Base-by-base conservation (phyloP, 2,329 filamentous ascomycete species). In the Monilinia aucupariae region DNA sequence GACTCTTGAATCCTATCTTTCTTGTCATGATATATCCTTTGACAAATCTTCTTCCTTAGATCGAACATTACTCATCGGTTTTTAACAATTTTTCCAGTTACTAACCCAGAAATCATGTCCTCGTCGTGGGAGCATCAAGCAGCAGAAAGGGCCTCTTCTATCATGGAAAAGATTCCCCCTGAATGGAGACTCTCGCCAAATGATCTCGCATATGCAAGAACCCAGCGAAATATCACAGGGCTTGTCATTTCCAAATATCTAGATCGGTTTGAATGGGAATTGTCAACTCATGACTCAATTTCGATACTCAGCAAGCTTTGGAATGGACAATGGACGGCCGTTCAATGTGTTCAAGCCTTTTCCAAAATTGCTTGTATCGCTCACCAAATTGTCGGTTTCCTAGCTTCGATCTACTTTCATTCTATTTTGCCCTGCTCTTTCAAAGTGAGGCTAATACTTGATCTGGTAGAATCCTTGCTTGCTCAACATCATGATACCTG, bases 211-310 rank as follows among this genome's bases (percentile, higher is more conserved):
- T 37, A 50, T 32, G 49, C 58, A 27, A 54, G 34, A 55, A n/a
- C 25, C 3, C 56, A 50, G 9, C 37, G 8, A 25, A 37, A 61
- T 15, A 30, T 64, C 7, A 64, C 22, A 4, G 30, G 37, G 3
- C 20, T 17, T 56, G 75, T 76, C 20, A 81, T 80, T 62, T 71
- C 60, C 17, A 48, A 52, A 9, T 51, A 65, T 22, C 45, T 68
- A 3, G 30, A 61, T 53, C 22, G 4, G 15, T 51, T 53, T 15
- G 66, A 66, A 52, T 43, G 34, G 34, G 78, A 81, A 50, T 85
- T 86, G 64, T 86, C 84, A 0, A 80, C 83, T 66, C 80, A 78
- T 12, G 80, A 83, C 68, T 79, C 82, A 0, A 77, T 80, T 3
- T 78, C 76, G 0, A 83, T 86, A 53, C 78, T 80, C 0, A 75